Evolutionary conservation across 148 eudicot genomes (phyloP), one percentile per base, ranked within the genome.

Genomic region (Linanthus parryae): DNA sequence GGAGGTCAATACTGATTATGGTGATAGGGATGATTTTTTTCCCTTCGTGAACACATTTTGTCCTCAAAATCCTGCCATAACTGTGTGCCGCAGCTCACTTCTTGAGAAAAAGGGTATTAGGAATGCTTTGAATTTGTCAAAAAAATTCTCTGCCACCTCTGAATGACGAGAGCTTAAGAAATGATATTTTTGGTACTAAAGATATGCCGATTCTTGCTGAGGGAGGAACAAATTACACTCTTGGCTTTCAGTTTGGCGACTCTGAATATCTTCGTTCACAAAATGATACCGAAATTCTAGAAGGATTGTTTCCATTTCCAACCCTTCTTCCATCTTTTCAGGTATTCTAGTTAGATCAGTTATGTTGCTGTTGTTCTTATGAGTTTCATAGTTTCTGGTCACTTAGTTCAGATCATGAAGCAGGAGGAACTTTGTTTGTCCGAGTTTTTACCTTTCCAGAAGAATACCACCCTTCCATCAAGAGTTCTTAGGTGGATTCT

Each of bases 391-490:
- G 40, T 47, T 39, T 47, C 50, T 23, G 31, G 21, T 62, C 20
- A 34, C 28, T 52, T 30, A 38, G 20, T 62, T 59, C 54, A 30
- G 29, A 54, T 51, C 73, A 28, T 71, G 64, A 52, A 28, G 59
- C 82, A 92, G 99, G 96, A 80, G 53, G 71, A 80, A 34, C 80
- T 79, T 61, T 67, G 60, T 58, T 62, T 92, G 56, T 92, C 99
- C 16, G 85, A 92, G 66, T 48, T 82, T 40, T 78, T 92, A 41
- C 99, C 96, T 43, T 82, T 78, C 61, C 94, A 92, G 79, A 84
- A 75, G 48, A 87, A 75, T 61, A 79, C 96, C 71, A 77, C 88
- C 52, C 79, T 92, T 58, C 71, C 77, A 39, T 82, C 99, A 30
- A 81, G 64, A 80, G 59, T 78, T 66, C 85, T 84, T 56, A 69